phyloP scores from a whole-genome alignment of 805 yeast genomes.

The Debaryomyces maramus region DNA sequence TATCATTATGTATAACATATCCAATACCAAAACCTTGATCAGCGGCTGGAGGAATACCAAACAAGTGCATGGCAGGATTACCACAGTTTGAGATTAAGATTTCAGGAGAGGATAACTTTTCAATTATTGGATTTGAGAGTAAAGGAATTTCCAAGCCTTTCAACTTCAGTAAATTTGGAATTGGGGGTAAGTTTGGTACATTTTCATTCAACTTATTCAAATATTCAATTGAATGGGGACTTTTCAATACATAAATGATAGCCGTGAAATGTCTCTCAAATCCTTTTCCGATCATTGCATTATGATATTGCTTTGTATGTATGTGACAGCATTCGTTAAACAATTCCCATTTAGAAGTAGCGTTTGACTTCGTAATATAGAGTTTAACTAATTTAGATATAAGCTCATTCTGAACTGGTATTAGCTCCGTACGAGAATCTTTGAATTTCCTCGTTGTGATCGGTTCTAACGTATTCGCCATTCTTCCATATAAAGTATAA shows the following conservation, averaged over 20 bases:
- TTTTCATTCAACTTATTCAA: conserved; percentile 42
- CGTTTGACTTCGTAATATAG: conserved; percentile 57
- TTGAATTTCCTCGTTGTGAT: conserved; percentile 67
- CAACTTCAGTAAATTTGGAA: conserved; percentile 19
- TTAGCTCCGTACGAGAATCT: conserved; percentile 68
- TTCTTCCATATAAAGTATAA: conserved; percentile 55
- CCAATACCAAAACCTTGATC: conserved; percentile 94
- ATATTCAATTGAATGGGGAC: conserved; percentile 34
- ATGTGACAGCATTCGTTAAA: conserved; percentile 52
- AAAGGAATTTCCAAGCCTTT: conserved; percentile 25
- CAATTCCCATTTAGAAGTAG: conserved; percentile 47
- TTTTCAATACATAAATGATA: conserved; percentile 53
- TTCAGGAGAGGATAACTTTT: conserved; percentile 36
- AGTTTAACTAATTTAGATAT: conserved; percentile 55
- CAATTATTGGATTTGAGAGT: conserved; percentile 33
- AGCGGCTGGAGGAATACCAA: conserved; percentile 90
- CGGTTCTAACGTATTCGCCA: conserved; percentile 53
- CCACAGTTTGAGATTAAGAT: conserved; percentile 81
- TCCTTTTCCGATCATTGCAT: conserved; percentile 62
- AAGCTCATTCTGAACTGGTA: conserved; percentile 60
- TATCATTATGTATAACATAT: conserved; percentile 78
- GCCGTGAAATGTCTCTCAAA: conserved; percentile 74
- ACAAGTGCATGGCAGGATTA: conserved; percentile 79
- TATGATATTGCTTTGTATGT: conserved; percentile 50
- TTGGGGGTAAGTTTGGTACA: conserved; percentile 36